Base-by-base conservation (phyloP, 2,329 filamentous ascomycete species). In the Alternaria sp. region DNA sequence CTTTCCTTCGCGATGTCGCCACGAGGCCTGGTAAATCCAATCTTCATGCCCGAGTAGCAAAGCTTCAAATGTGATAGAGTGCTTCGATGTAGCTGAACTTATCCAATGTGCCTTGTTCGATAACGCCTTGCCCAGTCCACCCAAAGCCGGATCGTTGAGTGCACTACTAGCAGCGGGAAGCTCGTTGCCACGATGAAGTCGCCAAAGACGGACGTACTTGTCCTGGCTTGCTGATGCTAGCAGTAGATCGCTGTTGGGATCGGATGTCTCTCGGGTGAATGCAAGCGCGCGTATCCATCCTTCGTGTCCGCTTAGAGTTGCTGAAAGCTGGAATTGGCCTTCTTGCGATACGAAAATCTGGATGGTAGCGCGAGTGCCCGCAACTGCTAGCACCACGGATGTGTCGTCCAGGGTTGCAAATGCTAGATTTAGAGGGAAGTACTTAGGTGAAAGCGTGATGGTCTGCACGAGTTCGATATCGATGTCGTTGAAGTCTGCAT, bases 171-270 rank as follows among this genome's bases (percentile, higher is more conserved):
- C 81, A 0, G 84, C 80, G 1, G 89, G 88, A 2, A 91, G 80
- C 34, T 89, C 87, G 59, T 86, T 85, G 34, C 92, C 92, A 62
- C 86, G 83, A 65, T 91, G 91, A 36, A 99, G 81, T 59, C 94
- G 88, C 95, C 95, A 99, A 36, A 99, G 86, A 41, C 95, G 91
- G 60, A 98, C 90, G 72, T 98, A 99, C 80, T 96, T 97, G 79
- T 99, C 95, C 78, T 99, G 95, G 75, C 94, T 98, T 22, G 94
- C 94, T 11, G 94, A 98, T 0, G 94, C 93, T 20, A 99, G 85
- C 22, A 98, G 80, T 4, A 96, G 76, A 75, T 97, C 94, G 53
- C 87, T 86, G 0, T 81, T 78, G 0, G 79, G 66, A 22, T 81
- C 80, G 2, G 81, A 74, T 14, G 79, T 85, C 73, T 95, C 91